Base-by-base conservation (phyloP, 768 basidiomycete genomes). In the Hericium alpestre region DNA sequence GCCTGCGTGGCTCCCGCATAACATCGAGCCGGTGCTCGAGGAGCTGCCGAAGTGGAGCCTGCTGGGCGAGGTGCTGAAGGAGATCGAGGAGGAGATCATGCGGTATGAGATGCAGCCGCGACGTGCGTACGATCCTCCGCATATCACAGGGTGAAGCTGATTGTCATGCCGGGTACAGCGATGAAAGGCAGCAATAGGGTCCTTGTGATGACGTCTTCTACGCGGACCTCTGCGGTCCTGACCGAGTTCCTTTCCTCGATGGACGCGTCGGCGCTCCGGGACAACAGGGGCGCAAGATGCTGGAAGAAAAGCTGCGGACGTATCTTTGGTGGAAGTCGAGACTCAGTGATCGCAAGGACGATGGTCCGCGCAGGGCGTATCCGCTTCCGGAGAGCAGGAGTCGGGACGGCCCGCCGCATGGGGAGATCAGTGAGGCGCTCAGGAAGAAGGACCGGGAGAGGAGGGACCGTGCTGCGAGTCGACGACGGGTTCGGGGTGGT, bases 31-130 rank as follows among this genome's bases (percentile, higher is more conserved):
- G 0, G 81, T 93, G 0, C 74, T 97, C 22, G 96, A 98, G 70
- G 96, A 98, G 65, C 78, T 90, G 47, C 94, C 94, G 0, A 99
- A 99, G 68, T 98, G 96, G 95, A 79, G 79, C 56, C 67, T 94
- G 8, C 72, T 99, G 12, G 79, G 84, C 0, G 88, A 92, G n/a
- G 79, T 94, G 0, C 68, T 99, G 47, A 77, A 90, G 53, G 96
- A 99, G 71, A 86, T 93, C 2, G 96, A 98, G 69, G 83, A 83
- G 58, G 90, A 93, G 61, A 85, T 89, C 32, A 74, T 88, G 57
- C 74, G 82, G 46, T 78, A 81, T 59, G 80, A 85, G 60, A 74
- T 75, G 9, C 57, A 65, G 58, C 69, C 66, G 43, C 7, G 65
- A 64, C 40, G n/a, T 52, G 27, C 8, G 22, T 16, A 41, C 32